Conservation (phyloP, 2,329 filamentous ascomycete genomes). For the Domatiomyces catenatus region DNA sequence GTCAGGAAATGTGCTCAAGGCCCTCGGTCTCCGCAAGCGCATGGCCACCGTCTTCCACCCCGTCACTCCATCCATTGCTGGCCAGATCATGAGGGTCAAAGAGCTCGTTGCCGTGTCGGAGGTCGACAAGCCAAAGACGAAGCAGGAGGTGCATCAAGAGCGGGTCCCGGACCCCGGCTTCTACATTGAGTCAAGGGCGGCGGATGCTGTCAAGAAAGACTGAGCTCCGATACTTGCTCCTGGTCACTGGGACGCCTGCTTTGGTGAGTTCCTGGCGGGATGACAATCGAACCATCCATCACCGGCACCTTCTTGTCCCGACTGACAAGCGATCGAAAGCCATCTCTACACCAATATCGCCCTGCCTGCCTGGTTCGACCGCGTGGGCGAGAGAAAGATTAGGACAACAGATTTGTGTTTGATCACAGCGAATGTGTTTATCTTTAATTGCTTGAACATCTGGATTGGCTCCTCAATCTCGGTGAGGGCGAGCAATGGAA, state of each 20-base stretch:
- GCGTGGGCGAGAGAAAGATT: background rate
- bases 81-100: constrained; percentile 88
- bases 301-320: constrained; percentile 23
- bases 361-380: background rate
- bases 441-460: background rate
- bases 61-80: constrained; percentile 63
- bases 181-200: constrained; percentile 50
- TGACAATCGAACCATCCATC: constrained; percentile 18
- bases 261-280: background rate
- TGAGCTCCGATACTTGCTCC: background rate
- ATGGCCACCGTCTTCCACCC: constrained; percentile 81
- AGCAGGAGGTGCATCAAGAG: constrained; percentile 52
- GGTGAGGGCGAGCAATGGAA: constrained; percentile 36
- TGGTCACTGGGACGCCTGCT: background rate
- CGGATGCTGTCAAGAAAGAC: constrained; percentile 5
- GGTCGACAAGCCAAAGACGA: constrained; percentile 50
- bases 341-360: constrained; percentile 33
- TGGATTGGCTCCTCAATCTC: constrained; percentile 29
- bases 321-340: constrained; percentile 1
- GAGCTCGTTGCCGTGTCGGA: constrained; percentile 74
- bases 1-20: constrained; percentile 63
- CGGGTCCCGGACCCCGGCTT: constrained; percentile 67
- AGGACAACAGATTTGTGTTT: too few species aligned
- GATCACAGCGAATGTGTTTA: too few species aligned
- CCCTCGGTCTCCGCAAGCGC: constrained; percentile 72